Evolutionary conservation across 2,329 filamentous ascomycete species (phyloP).

Genomic region (Madurella fahalii): DNA sequence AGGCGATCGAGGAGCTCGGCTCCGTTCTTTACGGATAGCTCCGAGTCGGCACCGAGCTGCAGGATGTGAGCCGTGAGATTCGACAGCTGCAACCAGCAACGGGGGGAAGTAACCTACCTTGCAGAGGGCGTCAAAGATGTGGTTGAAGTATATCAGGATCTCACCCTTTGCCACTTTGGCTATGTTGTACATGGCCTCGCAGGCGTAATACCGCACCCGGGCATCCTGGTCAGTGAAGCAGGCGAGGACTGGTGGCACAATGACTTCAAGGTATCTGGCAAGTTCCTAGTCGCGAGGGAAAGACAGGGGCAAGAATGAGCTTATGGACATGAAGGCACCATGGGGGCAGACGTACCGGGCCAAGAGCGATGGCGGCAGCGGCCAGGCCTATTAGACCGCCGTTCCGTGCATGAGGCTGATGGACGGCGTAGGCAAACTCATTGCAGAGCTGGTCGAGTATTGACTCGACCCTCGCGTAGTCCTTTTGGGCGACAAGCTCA

Average conservation of each 20-base stretch:
- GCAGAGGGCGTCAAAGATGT: slow-evolving; percentile 94
- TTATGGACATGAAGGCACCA: neutral
- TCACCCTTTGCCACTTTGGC: slow-evolving; percentile 98
- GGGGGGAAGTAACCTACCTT: slow-evolving; percentile 57
- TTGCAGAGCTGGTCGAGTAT: slow-evolving; percentile 96
- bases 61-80: slow-evolving; percentile 3
- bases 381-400: slow-evolving; percentile 93
- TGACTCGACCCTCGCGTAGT: slow-evolving; percentile 75
- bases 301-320: slow-evolving; percentile 11
- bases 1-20: slow-evolving; percentile 91
- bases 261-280: slow-evolving; percentile 84
- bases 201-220: slow-evolving; percentile 93
- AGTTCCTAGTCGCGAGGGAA: slow-evolving; percentile 61
- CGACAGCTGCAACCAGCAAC: slow-evolving; percentile 2
- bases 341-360: slow-evolving; percentile 62
- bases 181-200: slow-evolving; percentile 99
- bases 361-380: slow-evolving; percentile 91
- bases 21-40: slow-evolving; percentile 96
- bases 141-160: slow-evolving; percentile 95
- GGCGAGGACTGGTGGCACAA: slow-evolving; percentile 91
- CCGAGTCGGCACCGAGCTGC: slow-evolving; percentile 89
- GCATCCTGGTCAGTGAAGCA: slow-evolving; percentile 99
- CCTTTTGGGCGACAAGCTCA: slow-evolving; percentile 70
- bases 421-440: slow-evolving; percentile 95
- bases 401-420: slow-evolving; percentile 94